Base-by-base conservation (phyloP, 805 yeast species). In the Saccharomycopsis sp. region DNA sequence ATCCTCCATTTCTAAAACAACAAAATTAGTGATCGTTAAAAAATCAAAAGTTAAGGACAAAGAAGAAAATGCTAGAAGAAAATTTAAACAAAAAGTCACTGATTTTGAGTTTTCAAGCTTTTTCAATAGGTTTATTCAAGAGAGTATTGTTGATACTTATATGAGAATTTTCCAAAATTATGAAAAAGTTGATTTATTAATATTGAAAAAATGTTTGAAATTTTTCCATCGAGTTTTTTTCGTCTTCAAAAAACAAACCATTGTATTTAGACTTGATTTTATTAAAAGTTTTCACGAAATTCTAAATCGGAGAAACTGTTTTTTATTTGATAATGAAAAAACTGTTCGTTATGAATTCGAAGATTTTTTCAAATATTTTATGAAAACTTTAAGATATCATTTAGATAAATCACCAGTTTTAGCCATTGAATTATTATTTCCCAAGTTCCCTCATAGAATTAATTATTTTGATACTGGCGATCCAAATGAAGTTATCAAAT, bases 161-260 rank as follows among this genome's bases (percentile, higher is more conserved):
- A 70, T 83, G 40, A 69, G 68, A 37, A 74, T 70, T 43, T 63
- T 89, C 31, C 60, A 70, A 6, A 64, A 78, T 45, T 85, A 67
- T 54, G 64, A 39, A 5, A 62, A 37, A 94, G 85, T 42, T 57
- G 88, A 27, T 58, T 69, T 1, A 74, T 74, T 40, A 66, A 61
- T 76, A 36, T 60, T 89, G 34, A 77, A 76, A 49, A 67, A 70
- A 36, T 76, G 80, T 9, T 54, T 92, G 6, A 64, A 79, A 1
- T 89, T 73, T 52, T 76, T 87, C 52, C 85, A 83, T 52, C 64
- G 83, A 23, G 58, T 85, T 1, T 75, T 86, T 49, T 76, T 79
- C 36, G 67, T 74, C 36, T 69, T 74, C 31, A 79, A 81, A 42
- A 69, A 66, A 37, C 74, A 76, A 31, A 63, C 76, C 0, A 59